Base-by-base conservation (phyloP, 164 flowering plant species). In the Macadamia integrifolia region DNA sequence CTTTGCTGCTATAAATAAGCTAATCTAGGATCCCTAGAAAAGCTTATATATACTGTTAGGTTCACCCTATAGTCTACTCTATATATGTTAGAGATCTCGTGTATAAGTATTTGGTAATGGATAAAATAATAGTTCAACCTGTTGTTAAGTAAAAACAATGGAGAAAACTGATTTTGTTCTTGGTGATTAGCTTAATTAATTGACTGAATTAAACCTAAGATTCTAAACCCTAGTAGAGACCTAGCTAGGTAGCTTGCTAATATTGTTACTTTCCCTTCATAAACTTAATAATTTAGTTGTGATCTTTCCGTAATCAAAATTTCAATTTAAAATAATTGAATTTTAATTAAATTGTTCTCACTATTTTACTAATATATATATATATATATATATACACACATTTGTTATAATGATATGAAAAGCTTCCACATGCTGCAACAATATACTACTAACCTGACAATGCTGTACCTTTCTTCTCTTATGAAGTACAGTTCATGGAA, bases 31-130 rank as follows among this genome's bases (percentile, higher is more conserved):
- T 53, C 57, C 57, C 57, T 14, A 53, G 57, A 53, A 53, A 53
- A 13, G 57, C 17, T 53, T 53, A 72, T 74, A 79, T 50, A 74
- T 71, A 75, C 46, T 48, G 60, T 66, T 55, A 32, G 58, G 40
- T 35, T 58, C 68, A 60, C 64, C 65, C 66, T 69, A 61, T 23
- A 60, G 52, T 63, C 66, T 55, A 23, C 30, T 70, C 70, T 60
- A 66, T 59, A 32, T 17, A 9, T 42, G 66, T 63, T 74, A 62
- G 58, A 60, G 67, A 67, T 64, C 59, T 73, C 67, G 69, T 77
- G 79, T 71, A 73, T 53, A 68, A 75, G 79, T 71, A 73, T 53
- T 66, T 72, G 66, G 62, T 53, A 57, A 30, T 64, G 55, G 57
- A 48, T 71, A 71, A 70, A 17, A 17, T 70, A 63, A 67, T 50